These are phyloP conservation scores for Ophiosphaerella herpotricha DNA, from an alignment of 2,329 filamentous ascomycete genomes.

Conservation along the genomic window DNA sequence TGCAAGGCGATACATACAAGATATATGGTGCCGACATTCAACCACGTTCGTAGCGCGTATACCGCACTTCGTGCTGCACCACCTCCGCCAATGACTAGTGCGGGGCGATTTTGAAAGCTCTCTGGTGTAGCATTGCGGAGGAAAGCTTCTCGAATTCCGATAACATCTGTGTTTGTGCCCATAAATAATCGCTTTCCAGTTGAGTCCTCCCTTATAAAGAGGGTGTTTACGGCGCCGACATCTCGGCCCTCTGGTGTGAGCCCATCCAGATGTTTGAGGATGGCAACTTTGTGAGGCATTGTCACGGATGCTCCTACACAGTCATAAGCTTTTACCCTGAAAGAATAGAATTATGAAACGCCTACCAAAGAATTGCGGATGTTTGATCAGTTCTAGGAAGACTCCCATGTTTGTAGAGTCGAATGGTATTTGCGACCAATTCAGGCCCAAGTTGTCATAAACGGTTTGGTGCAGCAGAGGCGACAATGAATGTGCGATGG, in stretches of 20 bases:
- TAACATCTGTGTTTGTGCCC: constrained; percentile 81
- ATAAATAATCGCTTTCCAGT: constrained; percentile 60
- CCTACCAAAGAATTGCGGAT: constrained; percentile 66
- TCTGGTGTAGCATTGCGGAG: constrained; percentile 52
- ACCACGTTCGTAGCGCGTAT: constrained; percentile 73
- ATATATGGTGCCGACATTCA: constrained; percentile 71
- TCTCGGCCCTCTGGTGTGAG: constrained; percentile 73
- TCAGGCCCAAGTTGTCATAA: constrained; percentile 56
- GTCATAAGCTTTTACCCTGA: background rate
- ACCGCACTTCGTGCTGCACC: constrained; percentile 79
- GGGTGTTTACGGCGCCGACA: constrained; percentile 79
- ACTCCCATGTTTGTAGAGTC: constrained; percentile 51
- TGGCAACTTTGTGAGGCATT: constrained; percentile 83
- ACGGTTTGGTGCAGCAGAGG: constrained; percentile 60
- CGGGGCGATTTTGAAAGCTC: constrained; percentile 63
- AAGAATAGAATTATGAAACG: background rate
- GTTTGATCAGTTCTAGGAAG: constrained; percentile 55
- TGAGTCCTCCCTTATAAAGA: constrained; percentile 64
- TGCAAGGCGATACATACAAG: constrained; percentile 49
- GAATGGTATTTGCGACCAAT: constrained; percentile 58
- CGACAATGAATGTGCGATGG: constrained; percentile 61
- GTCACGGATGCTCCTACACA: constrained; percentile 69
- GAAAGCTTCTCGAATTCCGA: constrained; percentile 77
- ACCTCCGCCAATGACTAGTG: constrained; percentile 75
- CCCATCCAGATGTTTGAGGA: constrained; percentile 73